A percentile compares a stretch with the other conserved stretches of the same genome.
phyloP scores from a whole-genome alignment of 148 eudicot genomes.

The Cornus controversa region DNA sequence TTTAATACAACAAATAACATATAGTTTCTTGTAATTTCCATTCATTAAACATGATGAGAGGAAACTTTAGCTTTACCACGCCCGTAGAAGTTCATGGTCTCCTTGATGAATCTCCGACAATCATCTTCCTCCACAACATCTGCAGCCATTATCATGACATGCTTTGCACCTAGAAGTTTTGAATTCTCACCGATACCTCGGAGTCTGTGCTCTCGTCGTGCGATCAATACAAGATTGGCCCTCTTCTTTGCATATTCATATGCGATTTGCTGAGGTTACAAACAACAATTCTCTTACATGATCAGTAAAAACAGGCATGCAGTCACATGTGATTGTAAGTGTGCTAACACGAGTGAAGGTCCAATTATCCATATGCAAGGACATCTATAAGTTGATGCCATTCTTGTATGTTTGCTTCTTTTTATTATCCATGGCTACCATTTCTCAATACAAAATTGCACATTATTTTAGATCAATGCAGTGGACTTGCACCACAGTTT shows the following conservation, averaged over 20 bases:
- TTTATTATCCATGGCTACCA: too few relatives aligned
- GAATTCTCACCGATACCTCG: constrained; percentile 76
- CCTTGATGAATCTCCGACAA: constrained; percentile 73
- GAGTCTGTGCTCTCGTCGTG: constrained; percentile 70
- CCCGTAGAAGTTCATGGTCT: constrained; percentile 61
- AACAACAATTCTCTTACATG: neutral
- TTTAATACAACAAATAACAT: neutral
- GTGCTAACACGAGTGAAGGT: neutral
- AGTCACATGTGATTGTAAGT: too few relatives aligned
- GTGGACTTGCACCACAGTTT: too few relatives aligned
- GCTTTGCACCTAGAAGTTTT: constrained; percentile 60
- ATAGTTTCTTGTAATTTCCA: neutral
- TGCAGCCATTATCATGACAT: constrained; percentile 83
- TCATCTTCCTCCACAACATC: constrained; percentile 96
- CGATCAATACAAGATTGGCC: constrained; percentile 74
- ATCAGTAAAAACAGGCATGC: neutral
- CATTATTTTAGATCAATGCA: too few relatives aligned
- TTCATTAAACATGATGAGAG: neutral
- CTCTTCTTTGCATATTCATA: constrained; percentile 83
- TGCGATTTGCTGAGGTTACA: constrained; percentile 66
- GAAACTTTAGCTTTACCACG: constrained; percentile 42
- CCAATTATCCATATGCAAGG: neutral
- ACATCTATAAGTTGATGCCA: neutral
- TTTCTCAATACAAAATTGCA: too few relatives aligned
- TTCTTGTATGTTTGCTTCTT: too few relatives aligned